These are phyloP conservation scores for Diaporthe ilicicola DNA, from an alignment of 2,329 filamentous ascomycete genomes.

Conservation along the genomic window DNA sequence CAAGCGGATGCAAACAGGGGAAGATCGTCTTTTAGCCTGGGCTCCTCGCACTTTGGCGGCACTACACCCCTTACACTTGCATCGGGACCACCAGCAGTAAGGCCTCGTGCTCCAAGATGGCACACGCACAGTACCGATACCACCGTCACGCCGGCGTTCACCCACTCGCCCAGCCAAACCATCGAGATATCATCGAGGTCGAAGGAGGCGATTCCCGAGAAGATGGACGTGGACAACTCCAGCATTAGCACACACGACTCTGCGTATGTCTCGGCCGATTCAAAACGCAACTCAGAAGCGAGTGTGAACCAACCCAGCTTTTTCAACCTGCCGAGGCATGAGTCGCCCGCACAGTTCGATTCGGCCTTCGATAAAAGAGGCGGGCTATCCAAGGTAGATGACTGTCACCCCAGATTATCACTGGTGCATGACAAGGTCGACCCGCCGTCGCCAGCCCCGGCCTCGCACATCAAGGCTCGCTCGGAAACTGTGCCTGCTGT, in stretches of 20 bases:
- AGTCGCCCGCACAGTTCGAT: slow-evolving; percentile 56
- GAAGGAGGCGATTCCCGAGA: slow-evolving; percentile 36
- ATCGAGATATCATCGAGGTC: slow-evolving; percentile 31
- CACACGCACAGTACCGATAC: slow-evolving; percentile 58
- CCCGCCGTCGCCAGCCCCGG: slow-evolving; percentile 46
- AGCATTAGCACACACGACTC: slow-evolving; percentile 59
- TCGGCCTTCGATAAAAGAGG: slow-evolving; percentile 46
- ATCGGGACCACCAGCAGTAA: slow-evolving; percentile 39
- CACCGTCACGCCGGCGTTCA: slow-evolving; percentile 13
- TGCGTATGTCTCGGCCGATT: slow-evolving; percentile 62
- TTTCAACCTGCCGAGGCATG: slow-evolving; percentile 51
- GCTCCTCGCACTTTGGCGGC: slow-evolving; percentile 50
- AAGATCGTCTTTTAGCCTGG: slow-evolving; percentile 57
- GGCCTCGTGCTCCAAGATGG: slow-evolving; percentile 56
- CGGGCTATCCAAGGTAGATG: slow-evolving; percentile 53
- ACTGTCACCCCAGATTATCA: slow-evolving; percentile 64
- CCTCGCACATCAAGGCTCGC: slow-evolving; percentile 43
- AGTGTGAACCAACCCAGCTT: slow-evolving; percentile 53
- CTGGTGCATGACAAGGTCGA: slow-evolving; percentile 57
- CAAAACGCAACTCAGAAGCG: slow-evolving; percentile 60
- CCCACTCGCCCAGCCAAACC: background rate
- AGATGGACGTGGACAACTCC: slow-evolving; percentile 56
- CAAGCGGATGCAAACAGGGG: slow-evolving; percentile 73
- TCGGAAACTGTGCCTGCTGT: slow-evolving; percentile 61
- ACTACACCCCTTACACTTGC: slow-evolving; percentile 41